phyloP scores from a whole-genome alignment of 208 protist genomes.

The Sergeia podlipaevii region DNA sequence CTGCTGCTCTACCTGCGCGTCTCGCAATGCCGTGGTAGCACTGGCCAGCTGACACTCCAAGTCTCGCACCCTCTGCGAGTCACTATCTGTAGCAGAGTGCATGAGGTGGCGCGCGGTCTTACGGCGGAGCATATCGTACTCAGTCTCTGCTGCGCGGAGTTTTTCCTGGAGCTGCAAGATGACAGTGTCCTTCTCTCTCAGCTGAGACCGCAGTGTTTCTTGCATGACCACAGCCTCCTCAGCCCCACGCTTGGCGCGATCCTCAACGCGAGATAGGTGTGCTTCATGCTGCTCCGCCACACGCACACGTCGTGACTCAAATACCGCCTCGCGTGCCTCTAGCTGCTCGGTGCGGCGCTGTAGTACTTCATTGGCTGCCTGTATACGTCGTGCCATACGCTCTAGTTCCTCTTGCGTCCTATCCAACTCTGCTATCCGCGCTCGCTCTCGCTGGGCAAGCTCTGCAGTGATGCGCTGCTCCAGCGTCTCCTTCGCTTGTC shows the following conservation, averaged over 20 bases:
- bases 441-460: constrained; percentile 26
- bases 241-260: constrained; percentile 33
- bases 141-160: constrained; percentile 43
- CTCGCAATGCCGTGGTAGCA: constrained; percentile 30
- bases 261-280: constrained; percentile 60
- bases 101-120: constrained; percentile 28
- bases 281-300: constrained; percentile 82
- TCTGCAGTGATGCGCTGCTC: constrained; percentile 40
- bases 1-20: constrained; percentile 24
- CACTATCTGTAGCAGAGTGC: constrained; percentile 22
- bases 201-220: constrained; percentile 39
- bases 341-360: constrained; percentile 52
- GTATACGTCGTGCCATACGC: constrained; percentile 52
- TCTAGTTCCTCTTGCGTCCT: constrained; percentile 49
- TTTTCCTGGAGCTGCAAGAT: constrained; percentile 42
- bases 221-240: constrained; percentile 48
- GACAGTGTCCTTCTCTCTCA: constrained; percentile 47
- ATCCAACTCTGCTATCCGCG: constrained; percentile 49
- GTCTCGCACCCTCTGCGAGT: constrained; percentile 19
- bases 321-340: constrained; percentile 70
- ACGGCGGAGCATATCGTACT: constrained; percentile 65
- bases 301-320: constrained; percentile 57
- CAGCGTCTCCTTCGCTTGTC: constrained; percentile 49
- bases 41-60: constrained; percentile 37
- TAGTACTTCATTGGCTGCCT: constrained; percentile 53